Evolutionary conservation across 768 basidiomycete species (phyloP).

Genomic region (Rubroboletus satanas): DNA sequence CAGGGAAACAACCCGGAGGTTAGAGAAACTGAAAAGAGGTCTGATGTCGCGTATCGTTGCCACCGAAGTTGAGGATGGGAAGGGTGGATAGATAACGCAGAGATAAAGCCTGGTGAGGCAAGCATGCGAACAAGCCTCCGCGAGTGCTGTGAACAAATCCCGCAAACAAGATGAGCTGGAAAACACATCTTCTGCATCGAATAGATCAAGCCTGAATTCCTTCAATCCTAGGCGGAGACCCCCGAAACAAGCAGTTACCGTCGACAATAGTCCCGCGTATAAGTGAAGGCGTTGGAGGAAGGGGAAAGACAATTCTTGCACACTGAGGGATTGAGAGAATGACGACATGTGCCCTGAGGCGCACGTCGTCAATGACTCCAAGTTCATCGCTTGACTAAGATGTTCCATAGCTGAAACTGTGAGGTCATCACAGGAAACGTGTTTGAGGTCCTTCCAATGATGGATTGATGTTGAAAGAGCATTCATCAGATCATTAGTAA

Average conservation of each 20-base stretch:
- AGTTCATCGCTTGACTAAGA: constrained; percentile 8
- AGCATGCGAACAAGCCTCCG: constrained; percentile 9
- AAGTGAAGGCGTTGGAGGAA: constrained; percentile 18
- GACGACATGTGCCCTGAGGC: constrained; percentile 13
- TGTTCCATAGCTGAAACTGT: constrained; percentile 15
- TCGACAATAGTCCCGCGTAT: constrained; percentile 15
- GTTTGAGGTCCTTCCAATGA: constrained; percentile 17
- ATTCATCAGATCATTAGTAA: constrained; percentile 5
- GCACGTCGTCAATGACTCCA: constrained; percentile 15
- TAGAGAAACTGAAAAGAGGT: constrained; percentile 13
- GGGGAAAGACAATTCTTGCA: constrained; percentile 1
- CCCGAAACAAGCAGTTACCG: constrained; percentile 2
- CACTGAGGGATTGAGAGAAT: background rate
- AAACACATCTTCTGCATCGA: constrained; percentile 15
- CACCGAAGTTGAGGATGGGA: background rate
- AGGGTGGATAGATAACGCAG: constrained; percentile 13
- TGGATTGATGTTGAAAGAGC: constrained; percentile 20
- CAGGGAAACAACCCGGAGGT: constrained; percentile 13
- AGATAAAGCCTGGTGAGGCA: constrained; percentile 12
- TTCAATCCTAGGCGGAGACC: constrained; percentile 10
- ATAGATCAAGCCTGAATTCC: constrained; percentile 22
- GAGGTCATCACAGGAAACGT: constrained; percentile 24
- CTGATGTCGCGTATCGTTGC: constrained; percentile 9
- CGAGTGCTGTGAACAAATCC: constrained; percentile 11
- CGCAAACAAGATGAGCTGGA: constrained; percentile 3